phyloP scores from a whole-genome alignment of 2,329 filamentous ascomycete genomes.

The Aureobasidium sp. region DNA sequence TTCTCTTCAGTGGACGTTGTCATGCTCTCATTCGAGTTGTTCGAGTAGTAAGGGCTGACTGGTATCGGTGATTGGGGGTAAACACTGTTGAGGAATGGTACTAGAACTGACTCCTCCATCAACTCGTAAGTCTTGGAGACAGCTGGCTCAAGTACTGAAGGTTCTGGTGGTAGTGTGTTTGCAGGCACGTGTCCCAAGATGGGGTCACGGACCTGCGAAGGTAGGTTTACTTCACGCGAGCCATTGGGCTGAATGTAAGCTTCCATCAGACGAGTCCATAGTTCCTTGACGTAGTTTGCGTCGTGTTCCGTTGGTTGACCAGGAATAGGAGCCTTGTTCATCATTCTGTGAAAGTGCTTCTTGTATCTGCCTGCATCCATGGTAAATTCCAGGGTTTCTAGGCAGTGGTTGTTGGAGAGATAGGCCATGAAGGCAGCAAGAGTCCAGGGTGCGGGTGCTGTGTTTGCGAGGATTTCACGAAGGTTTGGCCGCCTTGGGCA shows the following conservation, averaged over 20 bases:
- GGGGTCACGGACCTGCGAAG: constrained; percentile 72
- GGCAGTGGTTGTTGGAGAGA: constrained; percentile 90
- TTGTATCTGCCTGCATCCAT: constrained; percentile 85
- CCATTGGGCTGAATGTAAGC: constrained; percentile 84
- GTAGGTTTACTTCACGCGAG: constrained; percentile 83
- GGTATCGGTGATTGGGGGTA: constrained; percentile 41
- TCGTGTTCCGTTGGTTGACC: constrained; percentile 44
- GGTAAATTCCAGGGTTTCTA: constrained; percentile 94
- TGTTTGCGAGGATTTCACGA: constrained; percentile 79
- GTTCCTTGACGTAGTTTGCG: constrained; percentile 60
- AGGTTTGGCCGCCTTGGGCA: constrained; percentile 61
- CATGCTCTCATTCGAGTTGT: constrained; percentile 33
- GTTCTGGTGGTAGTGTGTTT: constrained; percentile 56
- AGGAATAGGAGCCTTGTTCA: constrained; percentile 37
- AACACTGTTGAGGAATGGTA: constrained; percentile 75
- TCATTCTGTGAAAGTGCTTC: constrained; percentile 52
- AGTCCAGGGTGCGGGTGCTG: constrained; percentile 80
- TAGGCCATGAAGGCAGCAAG: constrained; percentile 92
- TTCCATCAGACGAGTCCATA: constrained; percentile 83
- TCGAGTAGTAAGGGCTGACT: constrained; percentile 29
- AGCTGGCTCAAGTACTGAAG: constrained; percentile 69
- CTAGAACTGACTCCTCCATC: constrained; percentile 93
- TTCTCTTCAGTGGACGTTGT: constrained; percentile 18
- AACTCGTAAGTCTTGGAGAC: constrained; percentile 86
- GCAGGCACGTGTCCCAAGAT: constrained; percentile 57